Evolutionary conservation across 306 rosid species (phyloP), one percentile per base, ranked within the genome.

Genomic region (Dryas drummondii): DNA sequence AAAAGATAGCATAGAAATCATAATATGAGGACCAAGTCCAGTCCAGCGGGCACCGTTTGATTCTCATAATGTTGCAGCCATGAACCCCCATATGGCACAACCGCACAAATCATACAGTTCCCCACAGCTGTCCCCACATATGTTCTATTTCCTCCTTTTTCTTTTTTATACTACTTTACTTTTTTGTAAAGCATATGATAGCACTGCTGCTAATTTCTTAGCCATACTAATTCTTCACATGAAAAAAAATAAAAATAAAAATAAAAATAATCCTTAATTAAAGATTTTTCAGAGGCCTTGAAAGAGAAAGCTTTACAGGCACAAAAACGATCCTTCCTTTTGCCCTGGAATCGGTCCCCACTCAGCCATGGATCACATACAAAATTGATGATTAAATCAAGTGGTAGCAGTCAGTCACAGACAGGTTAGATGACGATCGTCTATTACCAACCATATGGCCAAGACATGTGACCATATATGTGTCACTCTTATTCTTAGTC

Each of bases 291-390:
- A 22, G 40, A 37, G 64, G 19, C 19, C 70, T 51, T 52, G 68
- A 72, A 62, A n/a, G 26, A 27, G 13, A 74, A 32, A 48, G 67
- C 26, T 72, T 58, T 59, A 42, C 40, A 12, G 16, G 26, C 32
- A 60, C 19, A 32, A 60, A 60, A 9, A 32, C 9, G 42, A 46
- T 46, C 11, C 11, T 26, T 76, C 2, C n/a, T 22, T 76, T 66
- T 54, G 55, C 48, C 26, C 48, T 68, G 10, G n/a, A 66, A 76
- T 37, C 52, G 44, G 69, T 68, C 74, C 80, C 74, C 53, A 47
- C 51, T n/a, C 61, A 40, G n/a, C 42, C 56, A 68, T 49, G 19
- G 22, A 70, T 41, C 41, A 13, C 60, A 60, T 11, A 46, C 2
- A 7, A 71, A 42, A 56, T 47, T 19, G 55, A 12, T 5, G 15